Base-by-base conservation (phyloP, 1,139 yeast genomes). In the Chernovozyma sophiae-reginae region DNA sequence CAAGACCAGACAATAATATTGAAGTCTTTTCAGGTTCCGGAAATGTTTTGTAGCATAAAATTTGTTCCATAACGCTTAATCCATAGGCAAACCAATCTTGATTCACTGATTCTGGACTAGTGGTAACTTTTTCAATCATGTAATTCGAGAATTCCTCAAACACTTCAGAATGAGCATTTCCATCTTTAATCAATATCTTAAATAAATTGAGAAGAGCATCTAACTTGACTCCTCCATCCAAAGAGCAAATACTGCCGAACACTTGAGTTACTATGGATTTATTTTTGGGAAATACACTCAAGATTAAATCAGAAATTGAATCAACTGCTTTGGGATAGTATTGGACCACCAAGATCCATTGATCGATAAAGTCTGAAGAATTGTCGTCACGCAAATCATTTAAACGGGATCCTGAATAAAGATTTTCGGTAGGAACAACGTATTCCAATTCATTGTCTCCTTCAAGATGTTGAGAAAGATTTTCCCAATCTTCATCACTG, bases 31-130 rank as follows among this genome's bases (percentile, higher is more conserved):
- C 31, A n/a, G 31, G 13, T 19, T 12, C 17, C 8, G 31, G 31
- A 13, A 13, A 28, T 7, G 20, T 6, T 6, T 72, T 62, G 34
- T 63, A 69, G 1, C 77, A 62, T 32, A 79, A 47, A 7, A 75
- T 55, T 32, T 70, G 74, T 33, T 75, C 81, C 35, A 74, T 63
- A 3, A 77, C 66, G 12, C 64, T 55, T 34, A 82, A 53, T 0
- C 75, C 72, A 39, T 69, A 65, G 1, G 75, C 67, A 47, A 75
- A 74, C 77, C 81, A 81, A 3, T 63, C 56, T 18, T 66, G 55
- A 41, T 72, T 62, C 1, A 65, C 62, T 34, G 56, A 49, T 24
- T 62, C 59, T 1, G 68, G 58, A 4, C 36, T 18, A 19, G 26
- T 24, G 2, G 53, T 56, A 30, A 79, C 45, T 3, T 64, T 60